Conservation (phyloP, 768 basidiomycete genomes). For the Pluteus cervinus region DNA sequence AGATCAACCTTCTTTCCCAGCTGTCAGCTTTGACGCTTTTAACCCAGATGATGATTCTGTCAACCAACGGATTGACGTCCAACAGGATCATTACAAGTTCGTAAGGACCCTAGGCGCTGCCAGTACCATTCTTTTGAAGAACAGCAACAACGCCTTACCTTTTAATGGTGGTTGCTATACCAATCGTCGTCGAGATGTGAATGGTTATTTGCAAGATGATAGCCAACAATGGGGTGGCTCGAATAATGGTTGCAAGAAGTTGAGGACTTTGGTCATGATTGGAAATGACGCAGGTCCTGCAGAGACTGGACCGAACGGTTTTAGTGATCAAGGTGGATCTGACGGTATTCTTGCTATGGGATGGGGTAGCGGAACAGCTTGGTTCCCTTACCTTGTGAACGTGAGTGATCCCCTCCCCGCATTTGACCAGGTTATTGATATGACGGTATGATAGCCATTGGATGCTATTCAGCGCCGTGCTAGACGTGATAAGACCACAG, state of each 20-base stretch:
- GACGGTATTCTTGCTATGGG: conserved; percentile 83
- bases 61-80: conserved; percentile 63
- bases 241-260: too few relatives aligned
- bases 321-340: conserved; percentile 53
- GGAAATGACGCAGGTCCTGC: conserved; percentile 66
- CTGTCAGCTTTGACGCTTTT: conserved; percentile 69
- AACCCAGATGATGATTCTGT: conserved; percentile 39
- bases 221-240: too few relatives aligned
- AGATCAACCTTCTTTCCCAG: conserved; percentile 56
- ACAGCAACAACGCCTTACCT: conserved; percentile 50
- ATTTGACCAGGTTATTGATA: conserved; percentile 21
- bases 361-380: conserved; percentile 84
- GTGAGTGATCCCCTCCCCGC: conserved; percentile 31
- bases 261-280: conserved; percentile 52
- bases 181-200: conserved; percentile 35
- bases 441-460: conserved; percentile 49
- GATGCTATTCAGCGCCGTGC: conserved; percentile 78
- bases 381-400: conserved; percentile 75
- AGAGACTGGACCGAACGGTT: conserved; percentile 64
- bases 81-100: conserved; percentile 58
- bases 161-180: conserved; percentile 41
- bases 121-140: conserved; percentile 74
- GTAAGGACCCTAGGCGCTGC: conserved; percentile 72
- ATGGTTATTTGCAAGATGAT: too few relatives aligned
- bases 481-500: conserved; percentile 50